These are phyloP conservation scores for Dendrobium catenatum DNA, from an alignment of 106 monocot genomes.

Conservation along the genomic window DNA sequence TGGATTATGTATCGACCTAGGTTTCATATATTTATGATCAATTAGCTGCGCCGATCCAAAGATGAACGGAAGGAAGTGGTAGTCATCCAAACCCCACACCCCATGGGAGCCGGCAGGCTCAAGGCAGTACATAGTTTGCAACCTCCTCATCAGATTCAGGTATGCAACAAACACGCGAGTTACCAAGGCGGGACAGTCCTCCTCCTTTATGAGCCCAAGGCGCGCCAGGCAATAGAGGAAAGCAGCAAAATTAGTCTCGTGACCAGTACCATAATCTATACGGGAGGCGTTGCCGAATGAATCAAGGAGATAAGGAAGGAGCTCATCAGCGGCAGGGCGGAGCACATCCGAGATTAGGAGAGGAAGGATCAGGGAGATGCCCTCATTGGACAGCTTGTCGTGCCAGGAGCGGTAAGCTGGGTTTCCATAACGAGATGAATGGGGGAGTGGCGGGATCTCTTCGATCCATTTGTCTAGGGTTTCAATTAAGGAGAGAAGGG, in stretches of 20 bases:
- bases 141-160: constrained; percentile 68
- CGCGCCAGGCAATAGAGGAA: constrained; percentile 87
- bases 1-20: constrained; percentile 88
- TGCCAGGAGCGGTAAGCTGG: constrained; percentile 84
- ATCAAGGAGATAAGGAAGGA: constrained; percentile 76
- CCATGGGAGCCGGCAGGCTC: constrained; percentile 96
- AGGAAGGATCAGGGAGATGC: constrained; percentile 21
- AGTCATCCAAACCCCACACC: constrained; percentile 96
- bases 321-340: constrained; percentile 36
- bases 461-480: constrained; percentile 42
- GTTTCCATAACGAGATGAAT: constrained; percentile 77
- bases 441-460: constrained; percentile 52
- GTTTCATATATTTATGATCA: constrained; percentile 99
- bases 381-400: constrained; percentile 28
- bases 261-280: constrained; percentile 95
- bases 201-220: constrained; percentile 60
- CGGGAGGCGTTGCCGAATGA: constrained; percentile 81
- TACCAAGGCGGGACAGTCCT: constrained; percentile 65
- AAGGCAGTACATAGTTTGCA: constrained; percentile 63
- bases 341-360: constrained; percentile 22
- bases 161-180: constrained; percentile 65
- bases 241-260: constrained; percentile 87
- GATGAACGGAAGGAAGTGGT: constrained; percentile 86
- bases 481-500: constrained; percentile 45
- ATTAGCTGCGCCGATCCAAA: constrained; percentile 91